These are phyloP conservation scores for Neoboletus magnificus DNA, from an alignment of 768 basidiomycete genomes.

Conservation along the genomic window DNA sequence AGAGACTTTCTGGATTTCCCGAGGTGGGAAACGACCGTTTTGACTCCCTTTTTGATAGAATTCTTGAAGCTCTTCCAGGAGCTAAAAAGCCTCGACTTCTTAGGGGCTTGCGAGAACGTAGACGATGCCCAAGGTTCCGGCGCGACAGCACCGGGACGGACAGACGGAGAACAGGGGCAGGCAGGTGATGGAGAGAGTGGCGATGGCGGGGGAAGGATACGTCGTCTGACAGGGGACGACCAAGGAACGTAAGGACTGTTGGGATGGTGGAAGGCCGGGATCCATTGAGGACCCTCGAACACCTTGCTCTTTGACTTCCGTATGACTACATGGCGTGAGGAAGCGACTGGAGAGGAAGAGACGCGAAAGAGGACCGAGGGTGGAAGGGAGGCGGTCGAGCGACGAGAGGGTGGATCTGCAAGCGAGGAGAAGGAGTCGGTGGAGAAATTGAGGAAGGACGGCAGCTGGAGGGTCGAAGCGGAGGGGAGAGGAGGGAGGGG, in stretches of 20 bases:
- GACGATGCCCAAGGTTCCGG: slow-evolving; percentile 39
- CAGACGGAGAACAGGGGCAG: slow-evolving; percentile 34
- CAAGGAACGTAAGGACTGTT: slow-evolving; percentile 58
- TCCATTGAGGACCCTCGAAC: slow-evolving; percentile 30
- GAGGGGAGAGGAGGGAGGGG: slow-evolving; percentile 36
- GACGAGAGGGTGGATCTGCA: slow-evolving; percentile 6
- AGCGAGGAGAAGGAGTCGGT: slow-evolving; percentile 17
- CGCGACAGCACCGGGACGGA: slow-evolving; percentile 40
- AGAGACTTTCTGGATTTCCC: slow-evolving; percentile 15
- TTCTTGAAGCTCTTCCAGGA: slow-evolving; percentile 35
- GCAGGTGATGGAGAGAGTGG: slow-evolving; percentile 33
- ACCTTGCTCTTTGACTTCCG: slow-evolving; percentile 22
- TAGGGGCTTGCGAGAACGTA: slow-evolving; percentile 15
- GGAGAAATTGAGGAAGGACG: slow-evolving; percentile 36
- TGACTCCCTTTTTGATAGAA: slow-evolving; percentile 25
- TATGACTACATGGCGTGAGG: slow-evolving; percentile 8
- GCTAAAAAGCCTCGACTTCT: slow-evolving; percentile 21
- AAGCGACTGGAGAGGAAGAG: slow-evolving; percentile 15
- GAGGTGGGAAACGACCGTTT: slow-evolving; percentile 20
- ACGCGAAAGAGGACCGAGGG: slow-evolving; percentile 16
- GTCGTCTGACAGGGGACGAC: slow-evolving; percentile 41
- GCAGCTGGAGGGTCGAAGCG: slow-evolving; percentile 38
- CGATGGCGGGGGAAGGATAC: slow-evolving; percentile 38
- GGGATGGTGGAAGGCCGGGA: slow-evolving; percentile 44
- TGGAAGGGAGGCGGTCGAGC: slow-evolving; percentile 11